phyloP scores from a whole-genome alignment of 805 yeast species.

The Spathaspora hagerdaliae region DNA sequence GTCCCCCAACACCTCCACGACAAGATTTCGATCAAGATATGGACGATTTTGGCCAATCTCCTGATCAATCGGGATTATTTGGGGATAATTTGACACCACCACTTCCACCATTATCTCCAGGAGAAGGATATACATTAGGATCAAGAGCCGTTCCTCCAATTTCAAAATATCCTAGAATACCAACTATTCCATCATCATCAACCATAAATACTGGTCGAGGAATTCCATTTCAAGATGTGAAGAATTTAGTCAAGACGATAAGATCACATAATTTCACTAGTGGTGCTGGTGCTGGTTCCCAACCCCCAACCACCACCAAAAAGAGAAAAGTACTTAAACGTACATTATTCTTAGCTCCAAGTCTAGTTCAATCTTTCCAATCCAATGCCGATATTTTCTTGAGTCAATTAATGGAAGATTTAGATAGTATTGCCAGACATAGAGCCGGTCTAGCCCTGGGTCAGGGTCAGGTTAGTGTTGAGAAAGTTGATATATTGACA shows the following conservation, averaged over 20 bases:
- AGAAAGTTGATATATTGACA: conserved; percentile 31
- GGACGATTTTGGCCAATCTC: not conserved
- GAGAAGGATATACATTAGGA: not conserved
- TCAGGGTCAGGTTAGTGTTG: conserved; percentile 10
- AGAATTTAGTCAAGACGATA: conserved; percentile 10
- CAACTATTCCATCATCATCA: too few species aligned
- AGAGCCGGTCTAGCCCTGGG: conserved; percentile 10
- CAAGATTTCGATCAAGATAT: not conserved
- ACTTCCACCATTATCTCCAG: not conserved
- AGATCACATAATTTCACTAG: not conserved
- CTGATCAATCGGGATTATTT: not conserved
- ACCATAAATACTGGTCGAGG: not conserved
- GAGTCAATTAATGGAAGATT: conserved; percentile 24
- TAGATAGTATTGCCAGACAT: conserved; percentile 35
- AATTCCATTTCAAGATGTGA: not conserved
- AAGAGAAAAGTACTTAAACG: conserved; percentile 3
- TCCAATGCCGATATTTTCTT: conserved; percentile 29
- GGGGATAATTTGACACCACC: not conserved
- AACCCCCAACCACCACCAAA: conserved; percentile 3
- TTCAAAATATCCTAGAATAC: too few species aligned
- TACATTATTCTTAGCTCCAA: conserved; percentile 6
- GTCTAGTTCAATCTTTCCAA: conserved; percentile 18
- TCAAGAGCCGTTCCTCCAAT: too few species aligned
- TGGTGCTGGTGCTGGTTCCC: not conserved
- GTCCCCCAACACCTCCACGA: not conserved